These are phyloP conservation scores for Populus deltoides DNA, from an alignment of 345 rosid genomes.

Conservation along the genomic window DNA sequence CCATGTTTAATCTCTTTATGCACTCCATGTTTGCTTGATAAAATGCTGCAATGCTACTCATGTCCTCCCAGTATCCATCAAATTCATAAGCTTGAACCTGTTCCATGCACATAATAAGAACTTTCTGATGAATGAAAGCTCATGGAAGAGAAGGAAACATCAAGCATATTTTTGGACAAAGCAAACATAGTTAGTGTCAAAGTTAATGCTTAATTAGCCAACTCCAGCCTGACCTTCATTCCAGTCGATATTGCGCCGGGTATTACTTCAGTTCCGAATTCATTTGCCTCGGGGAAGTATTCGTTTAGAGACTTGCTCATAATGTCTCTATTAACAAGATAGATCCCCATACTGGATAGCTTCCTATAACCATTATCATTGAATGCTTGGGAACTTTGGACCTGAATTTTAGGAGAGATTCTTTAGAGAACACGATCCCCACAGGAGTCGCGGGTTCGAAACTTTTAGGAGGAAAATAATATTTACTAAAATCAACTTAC, in stretches of 20 bases:
- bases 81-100: slow-evolving; percentile 68
- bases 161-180: background rate
- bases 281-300: slow-evolving; percentile 49
- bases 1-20: slow-evolving; percentile 40
- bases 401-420: slow-evolving; percentile 36
- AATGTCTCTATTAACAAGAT: slow-evolving; percentile 51
- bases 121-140: background rate
- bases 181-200: background rate
- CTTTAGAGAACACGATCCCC: background rate
- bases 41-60: slow-evolving; percentile 62
- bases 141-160: background rate
- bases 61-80: slow-evolving; percentile 79
- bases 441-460: background rate
- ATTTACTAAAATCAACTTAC: slow-evolving; percentile 33
- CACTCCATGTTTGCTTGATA: slow-evolving; percentile 76
- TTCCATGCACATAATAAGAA: slow-evolving; percentile 3
- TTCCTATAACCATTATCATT: slow-evolving; percentile 4
- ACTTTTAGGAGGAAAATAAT: background rate
- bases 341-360: slow-evolving; percentile 66
- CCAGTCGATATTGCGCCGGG: slow-evolving; percentile 63
- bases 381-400: slow-evolving; percentile 19
- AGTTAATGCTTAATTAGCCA: background rate
- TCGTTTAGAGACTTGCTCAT: slow-evolving; percentile 58
- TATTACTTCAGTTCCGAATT: slow-evolving; percentile 58
- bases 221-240: slow-evolving; percentile 50